A percentile compares a stretch with the other conserved stretches of the same genome.
Conservation (phyloP, 106 monocot genomes). For the Cymbidium sinense region DNA sequence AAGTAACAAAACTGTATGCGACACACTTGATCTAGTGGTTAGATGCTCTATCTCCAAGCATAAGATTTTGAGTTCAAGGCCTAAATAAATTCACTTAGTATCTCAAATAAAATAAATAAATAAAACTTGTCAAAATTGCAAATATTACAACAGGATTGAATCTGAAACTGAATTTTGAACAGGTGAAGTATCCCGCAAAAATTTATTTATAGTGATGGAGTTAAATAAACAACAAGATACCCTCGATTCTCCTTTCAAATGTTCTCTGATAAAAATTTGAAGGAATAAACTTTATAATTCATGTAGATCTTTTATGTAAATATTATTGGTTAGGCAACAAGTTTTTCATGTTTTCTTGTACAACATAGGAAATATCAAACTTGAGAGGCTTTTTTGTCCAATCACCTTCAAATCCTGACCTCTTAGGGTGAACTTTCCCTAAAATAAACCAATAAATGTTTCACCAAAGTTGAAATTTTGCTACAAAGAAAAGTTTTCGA, state of each 20-base stretch:
- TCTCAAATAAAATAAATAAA: too few species aligned
- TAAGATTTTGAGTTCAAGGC: too few species aligned
- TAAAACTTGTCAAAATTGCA: not conserved
- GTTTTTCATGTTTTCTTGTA: constrained; percentile 33
- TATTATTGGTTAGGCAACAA: not conserved
- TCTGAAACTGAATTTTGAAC: not conserved
- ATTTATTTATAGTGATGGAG: not conserved
- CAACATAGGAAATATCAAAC: constrained; percentile 91
- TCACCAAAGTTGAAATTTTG: not conserved
- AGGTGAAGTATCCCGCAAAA: too few species aligned
- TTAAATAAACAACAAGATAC: not conserved
- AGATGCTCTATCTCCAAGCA: too few species aligned
- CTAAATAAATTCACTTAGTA: too few species aligned
- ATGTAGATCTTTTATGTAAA: too few species aligned
- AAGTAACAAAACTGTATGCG: too few species aligned
- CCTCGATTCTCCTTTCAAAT: constrained; percentile 17
- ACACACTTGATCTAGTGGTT: too few species aligned
- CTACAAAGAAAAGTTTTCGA: not conserved
- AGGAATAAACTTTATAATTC: too few species aligned
- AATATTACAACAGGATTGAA: not conserved
- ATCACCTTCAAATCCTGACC: constrained; percentile 93
- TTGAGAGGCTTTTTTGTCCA: constrained; percentile 94
- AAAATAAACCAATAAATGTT: constrained; percentile 15
- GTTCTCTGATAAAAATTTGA: constrained; percentile 9
- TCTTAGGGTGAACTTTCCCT: constrained; percentile 87